Base-by-base conservation (phyloP, 2,329 filamentous ascomycete genomes). In the Triangularia verruculosa region DNA sequence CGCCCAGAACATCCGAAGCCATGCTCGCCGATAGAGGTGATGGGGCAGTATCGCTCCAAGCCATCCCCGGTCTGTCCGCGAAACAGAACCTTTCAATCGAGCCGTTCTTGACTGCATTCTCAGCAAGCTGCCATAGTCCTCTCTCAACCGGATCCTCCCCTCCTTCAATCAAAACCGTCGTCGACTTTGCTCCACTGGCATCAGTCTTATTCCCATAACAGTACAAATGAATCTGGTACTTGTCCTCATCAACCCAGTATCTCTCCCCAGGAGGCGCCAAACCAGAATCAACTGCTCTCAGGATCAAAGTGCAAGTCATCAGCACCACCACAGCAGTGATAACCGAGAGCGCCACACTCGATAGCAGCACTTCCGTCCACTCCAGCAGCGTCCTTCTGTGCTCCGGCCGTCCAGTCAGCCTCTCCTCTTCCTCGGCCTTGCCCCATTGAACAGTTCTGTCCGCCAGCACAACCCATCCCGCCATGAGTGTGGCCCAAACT, bases 11-110 rank as follows among this genome's bases (percentile, higher is more conserved):
- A 72, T 97, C 93, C 4, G 91, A 89, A n/a, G 91, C 89, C 86
- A 97, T 97, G 52, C 93, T 93, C 4, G 92, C 94, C 4, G 92
- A 96, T 70, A 97, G 89, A 0, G 95, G 95, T 5, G 93, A 97
- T 1, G 95, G 95, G 0, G 94, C 93, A 61, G 95, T 94, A 76
- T 99, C 95, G 55, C 85, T 87, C 88, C 92, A 97, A 6, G 85
- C 94, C 62, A 94, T 85, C 1, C 95, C 95, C 0, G 95, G 95
- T 22, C 95, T 89, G 74, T 99, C 95, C 74, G 92, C 93, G 76
- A 97, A 97, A 82, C 95, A 99, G 79, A 96, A 98, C 64, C 94
- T 88, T 62, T 82, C 80, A 70, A 99, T 95, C 54, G 89, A 91
- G 43, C 92, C 91, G 71, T 95, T 95, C 67, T 86, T 82, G 68